A percentile compares a stretch with the other conserved stretches of the same genome.
phyloP scores from a whole-genome alignment of 1,284 basidiomycete genomes.

The Trichosporon ovoides region DNA sequence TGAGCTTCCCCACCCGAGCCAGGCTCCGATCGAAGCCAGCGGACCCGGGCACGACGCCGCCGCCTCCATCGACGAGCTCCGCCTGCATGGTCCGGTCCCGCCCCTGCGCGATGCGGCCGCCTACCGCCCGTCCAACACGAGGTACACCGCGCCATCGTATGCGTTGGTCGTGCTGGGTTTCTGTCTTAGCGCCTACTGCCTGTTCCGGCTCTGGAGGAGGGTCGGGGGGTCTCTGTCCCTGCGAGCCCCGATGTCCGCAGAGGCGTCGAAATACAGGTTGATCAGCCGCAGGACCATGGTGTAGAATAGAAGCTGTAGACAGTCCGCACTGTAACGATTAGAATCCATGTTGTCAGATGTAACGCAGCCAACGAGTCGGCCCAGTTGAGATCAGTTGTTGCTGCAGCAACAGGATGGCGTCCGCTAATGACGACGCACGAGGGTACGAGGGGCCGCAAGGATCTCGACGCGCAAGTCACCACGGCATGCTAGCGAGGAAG shows the following conservation, averaged over 20 bases:
- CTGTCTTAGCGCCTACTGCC: neutral
- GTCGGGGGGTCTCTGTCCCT: neutral
- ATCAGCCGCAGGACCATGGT: neutral
- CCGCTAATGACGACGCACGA: too few species aligned
- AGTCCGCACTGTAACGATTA: too few species aligned
- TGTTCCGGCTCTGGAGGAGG: neutral
- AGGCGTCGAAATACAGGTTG: neutral
- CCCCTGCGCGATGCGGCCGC: neutral
- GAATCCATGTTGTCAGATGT: neutral
- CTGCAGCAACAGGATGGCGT: too few species aligned
- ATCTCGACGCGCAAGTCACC: too few species aligned
- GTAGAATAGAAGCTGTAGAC: too few species aligned
- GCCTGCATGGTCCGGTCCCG: neutral
- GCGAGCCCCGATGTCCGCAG: neutral
- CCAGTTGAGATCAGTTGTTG: too few species aligned
- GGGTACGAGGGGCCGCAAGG: too few species aligned
- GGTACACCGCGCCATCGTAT: neutral
- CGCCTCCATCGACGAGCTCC: neutral
- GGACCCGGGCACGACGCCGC: neutral
- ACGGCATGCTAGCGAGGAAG: too few species aligned
- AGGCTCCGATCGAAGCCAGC: too few species aligned
- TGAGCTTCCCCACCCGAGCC: neutral
- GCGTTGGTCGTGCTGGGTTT: neutral
- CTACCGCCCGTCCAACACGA: neutral
- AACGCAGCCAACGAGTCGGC: too few species aligned